Conservation (phyloP, 2,329 filamentous ascomycete genomes). For the Talaromyces atroroseus region DNA sequence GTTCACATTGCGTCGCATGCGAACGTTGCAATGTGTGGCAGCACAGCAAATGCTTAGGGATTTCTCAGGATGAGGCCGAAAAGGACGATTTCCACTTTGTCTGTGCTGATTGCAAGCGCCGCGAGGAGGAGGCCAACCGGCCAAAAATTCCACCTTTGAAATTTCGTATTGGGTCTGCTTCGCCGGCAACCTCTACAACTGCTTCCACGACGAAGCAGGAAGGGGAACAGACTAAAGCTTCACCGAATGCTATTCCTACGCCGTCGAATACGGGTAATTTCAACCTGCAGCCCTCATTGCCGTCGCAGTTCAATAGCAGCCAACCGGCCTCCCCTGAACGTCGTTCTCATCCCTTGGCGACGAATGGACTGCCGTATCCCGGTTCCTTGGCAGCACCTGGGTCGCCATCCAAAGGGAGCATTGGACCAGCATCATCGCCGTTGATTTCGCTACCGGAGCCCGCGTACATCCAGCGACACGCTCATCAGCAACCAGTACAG, state of each 20-base stretch:
- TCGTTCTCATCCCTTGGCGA: slow-evolving; percentile 20
- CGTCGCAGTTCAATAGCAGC: slow-evolving; percentile 5
- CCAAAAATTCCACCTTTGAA: slow-evolving; percentile 60
- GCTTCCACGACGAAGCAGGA: slow-evolving; percentile 19
- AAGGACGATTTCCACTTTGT: slow-evolving; percentile 81
- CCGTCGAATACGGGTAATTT: background rate
- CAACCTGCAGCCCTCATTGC: background rate
- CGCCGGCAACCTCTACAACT: slow-evolving; percentile 44
- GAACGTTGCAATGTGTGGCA: slow-evolving; percentile 95
- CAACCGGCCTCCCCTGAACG: slow-evolving; percentile 27
- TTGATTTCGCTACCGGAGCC: slow-evolving; percentile 19
- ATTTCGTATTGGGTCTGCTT: slow-evolving; percentile 44
- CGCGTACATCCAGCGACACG: slow-evolving; percentile 3
- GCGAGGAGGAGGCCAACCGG: slow-evolving; percentile 56
- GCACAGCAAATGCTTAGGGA: slow-evolving; percentile 84
- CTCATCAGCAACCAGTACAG: slow-evolving; percentile 26
- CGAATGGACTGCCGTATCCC: slow-evolving; percentile 15
- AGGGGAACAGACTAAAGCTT: slow-evolving; percentile 20
- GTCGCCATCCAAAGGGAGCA: slow-evolving; percentile 25
- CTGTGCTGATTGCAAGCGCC: slow-evolving; percentile 70
- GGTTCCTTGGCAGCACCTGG: slow-evolving; percentile 26
- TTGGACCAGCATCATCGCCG: slow-evolving; percentile 24
- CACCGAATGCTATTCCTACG: slow-evolving; percentile 12
- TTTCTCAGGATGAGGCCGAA: slow-evolving; percentile 73
- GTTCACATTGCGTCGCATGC: slow-evolving; percentile 87